Evolutionary conservation across 805 yeast genomes (phyloP).

Genomic region (Schwanniomyces pseudopolymorphus): DNA sequence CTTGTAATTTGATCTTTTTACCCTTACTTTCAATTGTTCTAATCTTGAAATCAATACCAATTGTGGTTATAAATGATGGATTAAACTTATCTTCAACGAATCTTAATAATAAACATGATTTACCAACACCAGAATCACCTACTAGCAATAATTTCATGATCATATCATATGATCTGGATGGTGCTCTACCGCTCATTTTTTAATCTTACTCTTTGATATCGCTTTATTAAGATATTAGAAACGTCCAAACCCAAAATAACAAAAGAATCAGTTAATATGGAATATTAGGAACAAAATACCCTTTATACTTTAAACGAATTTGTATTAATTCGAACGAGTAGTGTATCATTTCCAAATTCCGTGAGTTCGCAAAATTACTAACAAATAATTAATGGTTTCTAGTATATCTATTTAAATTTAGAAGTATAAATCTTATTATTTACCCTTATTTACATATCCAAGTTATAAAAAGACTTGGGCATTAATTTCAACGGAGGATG

Average conservation of each 20-base stretch:
- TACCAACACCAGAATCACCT: conserved; percentile 90
- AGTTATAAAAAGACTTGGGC: conserved; percentile 77
- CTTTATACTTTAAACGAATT: not conserved
- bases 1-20: conserved; percentile 88
- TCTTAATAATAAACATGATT: conserved; percentile 85
- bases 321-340: not conserved
- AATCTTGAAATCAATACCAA: conserved; percentile 97
- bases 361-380: not conserved
- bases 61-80: conserved; percentile 94
- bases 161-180: conserved; percentile 78
- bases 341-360: not conserved
- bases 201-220: not conserved
- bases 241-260: not conserved
- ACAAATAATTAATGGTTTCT: not conserved
- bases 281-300: not conserved
- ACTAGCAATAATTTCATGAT: conserved; percentile 89
- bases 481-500: conserved; percentile 85
- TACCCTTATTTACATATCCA: not conserved
- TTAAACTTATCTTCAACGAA: conserved; percentile 96
- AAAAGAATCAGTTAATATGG: not conserved
- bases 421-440: not conserved
- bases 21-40: conserved; percentile 94
- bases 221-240: not conserved
- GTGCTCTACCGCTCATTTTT: conserved; percentile 58
- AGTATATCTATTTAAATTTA: not conserved